phyloP scores from a whole-genome alignment of 2,329 filamentous ascomycete genomes.

The Sclerotinia borealis region DNA sequence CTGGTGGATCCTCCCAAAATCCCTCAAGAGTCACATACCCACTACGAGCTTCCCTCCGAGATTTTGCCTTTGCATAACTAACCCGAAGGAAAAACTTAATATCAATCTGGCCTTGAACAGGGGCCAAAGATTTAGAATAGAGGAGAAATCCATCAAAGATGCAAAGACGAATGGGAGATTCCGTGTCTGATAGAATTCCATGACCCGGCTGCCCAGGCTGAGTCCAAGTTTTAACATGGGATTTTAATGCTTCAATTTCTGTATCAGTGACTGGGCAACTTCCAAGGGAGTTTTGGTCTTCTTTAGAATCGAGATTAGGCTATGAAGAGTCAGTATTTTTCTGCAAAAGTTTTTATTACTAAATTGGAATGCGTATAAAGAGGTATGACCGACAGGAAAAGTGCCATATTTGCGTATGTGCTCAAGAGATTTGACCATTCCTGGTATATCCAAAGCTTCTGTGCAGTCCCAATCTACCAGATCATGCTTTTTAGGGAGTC shows the following conservation, averaged over 20 bases:
- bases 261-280: slow-evolving; percentile 45
- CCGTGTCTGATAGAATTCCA: slow-evolving; percentile 27
- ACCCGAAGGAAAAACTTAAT: slow-evolving; percentile 74
- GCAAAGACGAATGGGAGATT: slow-evolving; percentile 43
- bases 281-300: slow-evolving; percentile 58
- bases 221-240: slow-evolving; percentile 44
- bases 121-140: slow-evolving; percentile 52
- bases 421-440: slow-evolving; percentile 59
- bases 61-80: slow-evolving; percentile 56
- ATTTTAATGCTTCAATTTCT: slow-evolving; percentile 42
- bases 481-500: slow-evolving; percentile 50
- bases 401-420: slow-evolving; percentile 65
- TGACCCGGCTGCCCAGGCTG: slow-evolving; percentile 41
- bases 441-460: slow-evolving; percentile 65
- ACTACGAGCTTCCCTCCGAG: slow-evolving; percentile 59
- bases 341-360: slow-evolving; percentile 24
- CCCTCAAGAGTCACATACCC: slow-evolving; percentile 80
- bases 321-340: slow-evolving; percentile 28
- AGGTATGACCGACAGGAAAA: slow-evolving; percentile 47
- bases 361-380: slow-evolving; percentile 27
- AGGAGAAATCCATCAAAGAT: slow-evolving; percentile 87
- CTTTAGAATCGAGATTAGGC: slow-evolving; percentile 48
- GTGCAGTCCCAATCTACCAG: slow-evolving; percentile 90
- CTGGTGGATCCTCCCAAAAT: slow-evolving; percentile 92
- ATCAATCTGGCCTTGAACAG: slow-evolving; percentile 57